These are phyloP conservation scores for Aspergillus arachidicola DNA, from an alignment of 2,329 filamentous ascomycete genomes.

Conservation along the genomic window DNA sequence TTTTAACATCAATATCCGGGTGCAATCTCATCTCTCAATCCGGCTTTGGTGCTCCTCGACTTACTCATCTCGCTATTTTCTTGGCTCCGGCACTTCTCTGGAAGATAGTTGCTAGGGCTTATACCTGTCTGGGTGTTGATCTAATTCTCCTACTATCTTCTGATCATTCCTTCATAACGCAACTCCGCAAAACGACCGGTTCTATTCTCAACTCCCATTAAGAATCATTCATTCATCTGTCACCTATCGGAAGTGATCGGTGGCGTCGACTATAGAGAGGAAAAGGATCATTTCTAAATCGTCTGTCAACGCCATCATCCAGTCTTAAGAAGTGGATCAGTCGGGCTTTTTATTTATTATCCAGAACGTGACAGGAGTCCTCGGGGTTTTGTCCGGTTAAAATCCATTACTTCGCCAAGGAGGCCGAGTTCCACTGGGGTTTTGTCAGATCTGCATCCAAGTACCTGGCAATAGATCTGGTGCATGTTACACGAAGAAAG, in stretches of 20 bases:
- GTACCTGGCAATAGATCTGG: slow-evolving; percentile 31
- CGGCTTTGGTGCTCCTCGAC: background rate
- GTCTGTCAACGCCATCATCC: background rate
- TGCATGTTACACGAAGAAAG: slow-evolving; percentile 35
- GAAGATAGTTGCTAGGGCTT: slow-evolving; percentile 22
- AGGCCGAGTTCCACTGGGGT: slow-evolving; percentile 20
- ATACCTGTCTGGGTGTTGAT: background rate
- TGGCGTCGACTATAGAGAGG: slow-evolving; percentile 12
- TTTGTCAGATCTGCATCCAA: slow-evolving; percentile 24
- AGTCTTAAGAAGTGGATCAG: background rate
- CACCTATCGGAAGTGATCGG: slow-evolving; percentile 19
- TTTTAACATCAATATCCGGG: background rate
- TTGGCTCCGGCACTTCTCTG: slow-evolving; percentile 21
- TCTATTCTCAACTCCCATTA: slow-evolving; percentile 32
- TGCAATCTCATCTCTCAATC: background rate
- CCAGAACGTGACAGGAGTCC: slow-evolving; percentile 11
- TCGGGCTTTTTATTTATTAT: slow-evolving; percentile 3
- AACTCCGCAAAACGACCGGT: slow-evolving; percentile 25
- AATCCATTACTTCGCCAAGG: slow-evolving; percentile 9
- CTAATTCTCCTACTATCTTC: background rate
- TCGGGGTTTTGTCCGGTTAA: slow-evolving; percentile 12
- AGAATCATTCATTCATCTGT: slow-evolving; percentile 19
- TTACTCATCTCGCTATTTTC: slow-evolving; percentile 2
- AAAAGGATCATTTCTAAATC: background rate
- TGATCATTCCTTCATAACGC: slow-evolving; percentile 1